Evolutionary conservation across 2,329 filamentous ascomycete species (phyloP).

Genomic region (Kalmusia sp.): DNA sequence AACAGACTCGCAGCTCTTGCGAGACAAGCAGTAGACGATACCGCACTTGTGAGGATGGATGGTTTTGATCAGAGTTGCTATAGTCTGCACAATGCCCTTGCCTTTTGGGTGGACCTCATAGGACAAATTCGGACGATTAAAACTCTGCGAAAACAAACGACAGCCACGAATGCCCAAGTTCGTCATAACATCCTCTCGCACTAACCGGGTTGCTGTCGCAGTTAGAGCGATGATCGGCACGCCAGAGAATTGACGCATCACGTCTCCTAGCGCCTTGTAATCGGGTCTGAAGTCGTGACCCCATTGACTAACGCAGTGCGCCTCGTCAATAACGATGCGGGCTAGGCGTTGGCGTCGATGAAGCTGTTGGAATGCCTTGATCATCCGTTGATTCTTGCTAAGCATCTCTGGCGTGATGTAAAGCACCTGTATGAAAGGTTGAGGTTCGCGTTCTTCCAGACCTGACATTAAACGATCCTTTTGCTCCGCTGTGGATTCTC

Average conservation of each 20-base stretch:
- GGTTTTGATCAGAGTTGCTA: conserved; percentile 71
- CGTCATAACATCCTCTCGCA: conserved; percentile 88
- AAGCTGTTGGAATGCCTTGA: conserved; percentile 70
- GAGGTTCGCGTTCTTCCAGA: conserved; percentile 69
- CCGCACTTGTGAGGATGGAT: conserved; percentile 78
- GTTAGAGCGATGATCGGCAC: conserved; percentile 95
- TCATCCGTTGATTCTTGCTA: conserved; percentile 76
- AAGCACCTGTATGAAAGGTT: conserved; percentile 81
- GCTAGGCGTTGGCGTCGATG: conserved; percentile 77
- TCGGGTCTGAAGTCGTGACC: conserved; percentile 97
- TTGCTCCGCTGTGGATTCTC: conserved; percentile 70
- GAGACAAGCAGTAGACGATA: conserved; percentile 91
- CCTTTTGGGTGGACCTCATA: conserved; percentile 83
- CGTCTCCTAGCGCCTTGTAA: conserved; percentile 83
- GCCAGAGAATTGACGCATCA: conserved; percentile 74
- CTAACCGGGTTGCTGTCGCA: conserved; percentile 91
- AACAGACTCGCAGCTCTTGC: conserved; percentile 81
- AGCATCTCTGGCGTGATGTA: conserved; percentile 99
- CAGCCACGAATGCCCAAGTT: conserved; percentile 85
- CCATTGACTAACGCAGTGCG: conserved; percentile 99
- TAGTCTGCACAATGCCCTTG: conserved; percentile 62
- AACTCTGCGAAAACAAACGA: conserved; percentile 86
- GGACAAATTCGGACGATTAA: conserved; percentile 93
- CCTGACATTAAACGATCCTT: conserved; percentile 71
- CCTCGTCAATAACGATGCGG: conserved; percentile 94